Evolutionary conservation across 2,329 filamentous ascomycete species (phyloP).

Genomic region (Cladosporium halotolerans): DNA sequence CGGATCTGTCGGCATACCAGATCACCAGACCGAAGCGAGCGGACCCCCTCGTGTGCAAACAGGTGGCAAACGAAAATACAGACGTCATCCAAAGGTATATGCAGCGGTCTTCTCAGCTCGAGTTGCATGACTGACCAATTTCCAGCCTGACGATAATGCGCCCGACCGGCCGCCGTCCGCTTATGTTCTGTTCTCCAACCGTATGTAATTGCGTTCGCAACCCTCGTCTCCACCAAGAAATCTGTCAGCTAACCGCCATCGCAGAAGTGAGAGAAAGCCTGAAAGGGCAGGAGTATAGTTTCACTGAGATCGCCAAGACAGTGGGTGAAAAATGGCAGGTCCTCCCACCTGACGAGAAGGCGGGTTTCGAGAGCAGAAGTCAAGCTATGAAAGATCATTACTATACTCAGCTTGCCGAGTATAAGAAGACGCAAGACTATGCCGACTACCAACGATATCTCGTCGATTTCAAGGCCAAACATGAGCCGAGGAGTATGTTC

Average conservation of each 20-base stretch:
- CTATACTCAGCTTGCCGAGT: conserved; percentile 63
- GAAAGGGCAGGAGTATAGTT: conserved; percentile 68
- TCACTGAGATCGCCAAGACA: conserved; percentile 94
- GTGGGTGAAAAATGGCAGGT: conserved; percentile 89
- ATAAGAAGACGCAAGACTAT: conserved; percentile 70
- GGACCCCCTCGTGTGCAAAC: background rate
- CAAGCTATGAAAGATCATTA: conserved; percentile 70
- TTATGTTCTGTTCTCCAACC: conserved; percentile 81
- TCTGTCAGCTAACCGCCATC: background rate
- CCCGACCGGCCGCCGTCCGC: conserved; percentile 75
- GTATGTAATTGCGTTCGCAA: conserved; percentile 42
- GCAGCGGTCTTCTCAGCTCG: conserved; percentile 20
- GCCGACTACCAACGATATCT: conserved; percentile 65
- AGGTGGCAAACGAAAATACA: conserved; percentile 63
- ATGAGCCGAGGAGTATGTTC: conserved; percentile 30
- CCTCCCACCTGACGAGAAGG: conserved; percentile 59
- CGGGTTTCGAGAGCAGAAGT: conserved; percentile 66
- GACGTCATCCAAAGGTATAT: conserved; percentile 67
- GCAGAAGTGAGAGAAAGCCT: conserved; percentile 70
- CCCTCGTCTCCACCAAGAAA: background rate
- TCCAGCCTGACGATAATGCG: conserved; percentile 67
- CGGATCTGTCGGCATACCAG: background rate
- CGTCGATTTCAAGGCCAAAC: conserved; percentile 70
- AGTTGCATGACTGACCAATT: background rate
- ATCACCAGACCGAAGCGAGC: background rate